A percentile compares a stretch with the other conserved stretches of the same genome.
Evolutionary conservation across 2,329 filamentous ascomycete genomes (phyloP).

Genomic region (Fusarium sp.): DNA sequence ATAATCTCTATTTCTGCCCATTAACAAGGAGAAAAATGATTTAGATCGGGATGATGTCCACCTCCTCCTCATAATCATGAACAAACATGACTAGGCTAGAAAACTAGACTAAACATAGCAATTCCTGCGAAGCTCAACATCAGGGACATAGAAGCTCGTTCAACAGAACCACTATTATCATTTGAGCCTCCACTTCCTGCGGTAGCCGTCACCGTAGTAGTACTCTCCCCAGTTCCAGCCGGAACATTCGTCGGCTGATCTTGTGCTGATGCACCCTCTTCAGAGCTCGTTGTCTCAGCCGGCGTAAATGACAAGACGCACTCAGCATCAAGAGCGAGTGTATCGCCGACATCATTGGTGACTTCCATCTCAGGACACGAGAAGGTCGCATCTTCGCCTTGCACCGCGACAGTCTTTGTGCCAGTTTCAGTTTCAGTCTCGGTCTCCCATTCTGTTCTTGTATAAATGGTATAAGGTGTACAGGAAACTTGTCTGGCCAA

Average conservation of each 20-base stretch:
- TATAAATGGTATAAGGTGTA: not conserved
- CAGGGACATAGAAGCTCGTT: not conserved
- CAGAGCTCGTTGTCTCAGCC: not conserved
- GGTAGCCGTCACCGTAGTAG: not conserved
- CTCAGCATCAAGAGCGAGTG: not conserved
- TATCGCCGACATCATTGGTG: not conserved
- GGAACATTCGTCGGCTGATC: not conserved
- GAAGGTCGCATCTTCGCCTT: not conserved
- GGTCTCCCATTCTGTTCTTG: not conserved
- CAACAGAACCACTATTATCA: not conserved
- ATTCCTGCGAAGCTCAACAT: not conserved
- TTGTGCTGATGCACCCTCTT: not conserved
- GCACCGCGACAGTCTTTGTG: not conserved
- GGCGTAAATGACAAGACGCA: not conserved
- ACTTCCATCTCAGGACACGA: conserved; percentile 18
- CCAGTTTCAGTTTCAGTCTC: not conserved
- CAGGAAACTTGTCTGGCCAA: not conserved
- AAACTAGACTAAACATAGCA: accelerated
- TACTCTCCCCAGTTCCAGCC: not conserved
- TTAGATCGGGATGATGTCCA: no score
- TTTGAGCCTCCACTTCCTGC: accelerated
- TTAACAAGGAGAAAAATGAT: accelerated
- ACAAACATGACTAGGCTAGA: no score
- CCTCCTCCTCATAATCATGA: no score
- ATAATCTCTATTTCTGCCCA: no score